These are phyloP conservation scores for Kodamaea leandrae DNA, from an alignment of 805 yeast species.

Conservation along the genomic window DNA sequence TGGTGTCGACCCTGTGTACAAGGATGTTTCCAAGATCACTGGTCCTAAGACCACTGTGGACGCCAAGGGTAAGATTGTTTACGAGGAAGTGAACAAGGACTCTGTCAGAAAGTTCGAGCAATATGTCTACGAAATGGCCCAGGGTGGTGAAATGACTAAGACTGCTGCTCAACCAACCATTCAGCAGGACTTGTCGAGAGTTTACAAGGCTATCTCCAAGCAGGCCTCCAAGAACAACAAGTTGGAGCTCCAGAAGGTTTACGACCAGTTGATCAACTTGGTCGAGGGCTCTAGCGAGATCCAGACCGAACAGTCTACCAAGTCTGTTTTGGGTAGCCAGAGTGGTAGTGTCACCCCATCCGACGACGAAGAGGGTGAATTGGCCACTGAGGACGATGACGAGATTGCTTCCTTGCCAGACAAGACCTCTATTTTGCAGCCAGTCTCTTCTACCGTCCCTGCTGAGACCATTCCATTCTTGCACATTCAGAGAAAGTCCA, in stretches of 20 bases:
- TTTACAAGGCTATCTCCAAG: slow-evolving; percentile 76
- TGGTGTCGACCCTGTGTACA: slow-evolving; percentile 84
- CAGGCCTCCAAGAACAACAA: slow-evolving; percentile 64
- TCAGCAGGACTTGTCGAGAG: slow-evolving; percentile 79
- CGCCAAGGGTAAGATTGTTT: slow-evolving; percentile 80
- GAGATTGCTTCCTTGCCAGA: slow-evolving; percentile 85
- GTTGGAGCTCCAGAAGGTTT: slow-evolving; percentile 67
- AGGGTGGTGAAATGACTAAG: slow-evolving; percentile 83
- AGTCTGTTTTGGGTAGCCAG: slow-evolving; percentile 42
- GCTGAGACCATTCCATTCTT: slow-evolving; percentile 91
- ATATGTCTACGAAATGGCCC: slow-evolving; percentile 94
- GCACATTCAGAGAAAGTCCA: slow-evolving; percentile 78
- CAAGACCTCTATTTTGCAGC: slow-evolving; percentile 63
- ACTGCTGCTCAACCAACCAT: slow-evolving; percentile 67
- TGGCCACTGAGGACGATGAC: slow-evolving; percentile 60
- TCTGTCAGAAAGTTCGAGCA: slow-evolving; percentile 93
- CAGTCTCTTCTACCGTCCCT: slow-evolving; percentile 71
- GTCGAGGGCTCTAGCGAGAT: slow-evolving; percentile 70
- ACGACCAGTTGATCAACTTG: slow-evolving; percentile 66
- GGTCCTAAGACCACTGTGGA: slow-evolving; percentile 92
- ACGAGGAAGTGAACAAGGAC: slow-evolving; percentile 82
- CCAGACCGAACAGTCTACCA: slow-evolving; percentile 62
- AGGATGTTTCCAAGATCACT: slow-evolving; percentile 90
- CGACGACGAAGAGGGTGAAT: slow-evolving; percentile 36
- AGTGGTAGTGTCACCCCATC: slow-evolving; percentile 45